phyloP scores from a whole-genome alignment of 345 rosid species.

The Arabis hirsuta region DNA sequence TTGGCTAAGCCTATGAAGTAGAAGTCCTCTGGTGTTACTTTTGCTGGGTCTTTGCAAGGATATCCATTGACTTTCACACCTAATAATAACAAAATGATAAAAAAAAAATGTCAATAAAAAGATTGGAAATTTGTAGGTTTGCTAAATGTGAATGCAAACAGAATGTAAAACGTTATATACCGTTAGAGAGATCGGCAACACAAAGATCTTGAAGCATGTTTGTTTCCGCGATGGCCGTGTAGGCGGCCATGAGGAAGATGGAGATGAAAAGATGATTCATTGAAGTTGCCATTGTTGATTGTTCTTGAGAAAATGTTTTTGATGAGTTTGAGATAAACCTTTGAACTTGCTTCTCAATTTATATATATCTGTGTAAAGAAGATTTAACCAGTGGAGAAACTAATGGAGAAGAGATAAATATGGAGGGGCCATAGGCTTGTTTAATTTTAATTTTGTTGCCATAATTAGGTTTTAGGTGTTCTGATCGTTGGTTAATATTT shows the following conservation, averaged over 20 bases:
- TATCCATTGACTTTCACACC: conserved; percentile 45
- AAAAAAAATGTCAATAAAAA: not conserved
- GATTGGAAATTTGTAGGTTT: not conserved
- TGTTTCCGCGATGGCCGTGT: conserved; percentile 56
- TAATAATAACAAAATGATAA: conserved; percentile 9
- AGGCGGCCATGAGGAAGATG: conserved; percentile 43
- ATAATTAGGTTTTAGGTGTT: conserved; percentile 39
- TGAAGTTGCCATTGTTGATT: conserved; percentile 37
- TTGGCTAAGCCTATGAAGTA: conserved; percentile 40
- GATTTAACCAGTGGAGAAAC: conserved; percentile 26
- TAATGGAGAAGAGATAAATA: conserved; percentile 37
- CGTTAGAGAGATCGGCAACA: conserved; percentile 71
- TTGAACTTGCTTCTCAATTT: conserved; percentile 34
- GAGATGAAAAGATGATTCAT: conserved; percentile 29
- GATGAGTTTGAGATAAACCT: conserved; percentile 22
- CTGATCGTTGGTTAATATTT: conserved; percentile 29
- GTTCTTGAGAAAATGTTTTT: conserved; percentile 24
- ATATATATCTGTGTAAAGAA: conserved; percentile 22
- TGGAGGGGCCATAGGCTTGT: conserved; percentile 23
- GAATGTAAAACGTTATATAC: conserved; percentile 32
- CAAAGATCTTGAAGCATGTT: conserved; percentile 84
- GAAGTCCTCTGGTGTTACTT: conserved; percentile 43
- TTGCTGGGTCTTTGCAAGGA: conserved; percentile 44
- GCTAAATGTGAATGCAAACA: too few relatives aligned
- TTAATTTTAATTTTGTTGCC: conserved; percentile 6